Evolutionary conservation across 2,329 filamentous ascomycete species (phyloP), one percentile per base, ranked within the genome.

Genomic region (Thielaviopsis punctulata): DNA sequence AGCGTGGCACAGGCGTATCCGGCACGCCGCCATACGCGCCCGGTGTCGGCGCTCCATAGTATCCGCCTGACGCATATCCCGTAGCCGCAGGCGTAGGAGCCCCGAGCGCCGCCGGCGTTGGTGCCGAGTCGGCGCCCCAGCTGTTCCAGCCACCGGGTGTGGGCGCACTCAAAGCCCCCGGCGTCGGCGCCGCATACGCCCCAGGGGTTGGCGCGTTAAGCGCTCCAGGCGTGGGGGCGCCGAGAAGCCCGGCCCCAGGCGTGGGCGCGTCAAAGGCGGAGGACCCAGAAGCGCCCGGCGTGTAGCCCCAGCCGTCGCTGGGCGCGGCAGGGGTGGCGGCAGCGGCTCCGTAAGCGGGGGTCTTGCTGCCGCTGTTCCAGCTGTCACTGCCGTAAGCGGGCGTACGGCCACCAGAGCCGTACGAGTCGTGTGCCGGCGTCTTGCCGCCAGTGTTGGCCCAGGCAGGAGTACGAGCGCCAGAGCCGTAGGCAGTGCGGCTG

Each of bases 401-500:
- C 12, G 78, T 83, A 60, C 79, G 82, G n/a, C 78, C 81, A 7
- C 82, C 82, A 52, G 75, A 73, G 52, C 73, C 77, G 60, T 83
- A 85, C 19, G 73, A 72, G 60, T 82, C 76, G 13, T 73, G 70
- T 1, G 78, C 77, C 51, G 85, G 70, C 1, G 84, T 90, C 63
- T 84, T 82, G 51, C 82, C 79, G 50, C 84, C 84, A 30, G 36
- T 25, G 25, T 30, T 27, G 1, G 86, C 81, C 84, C 84, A 89
- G 4, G 82, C 83, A 7, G 84, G 84, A 1, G 83, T 88, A 51
- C 84, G 78, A 47, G 75, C 75, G 25, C 81, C 80, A 21, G 75
- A 73, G 18, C 87, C 87, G 60, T 94, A 93, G 1, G 86, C 79
- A 15, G 86, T 89, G 45, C 81, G 80, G 62, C 69, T 82, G 55